Evolutionary conservation across 805 yeast species (phyloP).

Genomic region (Pichia occidentalis): DNA sequence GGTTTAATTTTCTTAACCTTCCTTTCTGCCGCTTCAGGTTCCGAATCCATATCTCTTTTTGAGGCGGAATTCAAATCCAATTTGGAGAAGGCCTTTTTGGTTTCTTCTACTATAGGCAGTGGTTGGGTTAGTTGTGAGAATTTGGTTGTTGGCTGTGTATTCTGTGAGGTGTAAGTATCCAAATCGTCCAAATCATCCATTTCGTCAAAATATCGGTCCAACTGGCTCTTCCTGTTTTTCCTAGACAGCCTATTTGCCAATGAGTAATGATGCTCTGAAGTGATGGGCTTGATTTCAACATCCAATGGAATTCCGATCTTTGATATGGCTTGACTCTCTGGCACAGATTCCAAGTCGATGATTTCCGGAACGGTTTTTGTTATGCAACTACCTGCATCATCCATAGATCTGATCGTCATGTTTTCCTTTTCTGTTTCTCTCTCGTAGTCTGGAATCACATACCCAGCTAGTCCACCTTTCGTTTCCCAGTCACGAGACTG

Average conservation of each 20-base stretch:
- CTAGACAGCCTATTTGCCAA: constrained; percentile 2
- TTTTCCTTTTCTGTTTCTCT: not conserved
- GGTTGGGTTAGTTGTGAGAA: not conserved
- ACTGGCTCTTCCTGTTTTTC: constrained; percentile 7
- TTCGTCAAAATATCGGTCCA: constrained; percentile 10
- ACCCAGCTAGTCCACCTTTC: constrained; percentile 6
- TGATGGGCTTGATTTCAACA: constrained; percentile 7
- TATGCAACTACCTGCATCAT: not conserved
- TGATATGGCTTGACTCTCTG: not conserved
- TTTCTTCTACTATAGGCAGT: not conserved
- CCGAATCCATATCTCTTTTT: not conserved
- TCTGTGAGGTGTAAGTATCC: constrained; percentile 5
- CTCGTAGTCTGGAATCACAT: constrained; percentile 9
- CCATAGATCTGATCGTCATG: too few species aligned
- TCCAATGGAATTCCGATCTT: too few species aligned
- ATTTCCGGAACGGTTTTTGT: too few species aligned
- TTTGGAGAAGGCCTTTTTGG: not conserved
- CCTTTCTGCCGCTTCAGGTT: not conserved
- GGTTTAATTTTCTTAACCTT: too few species aligned
- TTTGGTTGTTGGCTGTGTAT: constrained; percentile 3
- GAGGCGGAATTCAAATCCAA: too few species aligned
- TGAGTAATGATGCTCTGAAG: not conserved
- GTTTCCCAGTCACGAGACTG: constrained; percentile 7
- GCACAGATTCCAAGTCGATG: too few species aligned
- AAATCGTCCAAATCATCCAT: constrained; percentile 9